Evolutionary conservation across 1,139 yeast species (phyloP), one percentile per base, ranked within the genome.

Genomic region (Magnusiomyces suaveolens): DNA sequence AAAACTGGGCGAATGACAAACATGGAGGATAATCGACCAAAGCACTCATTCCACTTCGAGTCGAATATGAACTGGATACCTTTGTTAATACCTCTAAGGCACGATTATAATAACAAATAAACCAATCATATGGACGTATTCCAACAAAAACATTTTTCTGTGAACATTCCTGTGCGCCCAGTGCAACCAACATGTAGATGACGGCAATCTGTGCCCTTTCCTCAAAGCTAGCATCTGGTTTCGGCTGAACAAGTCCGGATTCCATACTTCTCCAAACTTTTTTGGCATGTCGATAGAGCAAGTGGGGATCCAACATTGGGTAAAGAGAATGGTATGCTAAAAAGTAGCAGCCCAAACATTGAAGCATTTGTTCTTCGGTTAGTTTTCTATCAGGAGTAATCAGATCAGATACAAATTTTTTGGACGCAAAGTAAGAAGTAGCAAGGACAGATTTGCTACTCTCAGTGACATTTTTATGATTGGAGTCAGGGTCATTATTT

Each of bases 351-450:
- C 57, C 54, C 38, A 62, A 46, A 32, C 60, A 57, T 52, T 59
- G 60, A 39, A 61, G 54, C 62, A 62, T 61, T 50, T 61, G 64
- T 50, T 61, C 64, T 50, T 61, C 64, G 24, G 64, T 62, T 18
- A 61, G 52, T 23, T 36, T 52, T 6, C 25, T 26, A 2, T 24
- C 41, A 14, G 39, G 14, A 12, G 50, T 23, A 24, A 41, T 29
- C n/a, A 43, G n/a, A 14, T 32, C 21, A 14, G 52, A 26, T n/a
- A 29, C 41, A 26, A 43, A 23, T 1, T 20, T 36, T 6, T 41
- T 21, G 4, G 29, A 38, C 21, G 43, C 46, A 23, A 48, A 38
- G n/a, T 25, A 36, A 33, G 36, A n/a, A 16, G 46, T 41, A 24
- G 32, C 36, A 32, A 43, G 23, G 21, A 14, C 21, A 36, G 54